These are phyloP conservation scores for Lepiota venenata DNA, from an alignment of 768 basidiomycete species.

Conservation along the genomic window DNA sequence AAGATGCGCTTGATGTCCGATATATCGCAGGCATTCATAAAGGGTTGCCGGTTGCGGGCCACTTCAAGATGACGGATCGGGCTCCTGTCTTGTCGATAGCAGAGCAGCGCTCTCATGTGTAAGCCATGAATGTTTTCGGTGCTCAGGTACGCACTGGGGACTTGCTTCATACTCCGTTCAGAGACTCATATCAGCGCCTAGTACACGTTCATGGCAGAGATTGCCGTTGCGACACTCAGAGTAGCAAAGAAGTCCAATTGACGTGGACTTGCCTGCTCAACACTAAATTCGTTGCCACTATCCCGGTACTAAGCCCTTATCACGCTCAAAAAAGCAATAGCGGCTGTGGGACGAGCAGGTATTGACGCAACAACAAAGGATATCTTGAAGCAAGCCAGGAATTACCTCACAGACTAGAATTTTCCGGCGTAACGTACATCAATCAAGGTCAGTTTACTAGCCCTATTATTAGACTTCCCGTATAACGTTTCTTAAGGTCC, in stretches of 20 bases:
- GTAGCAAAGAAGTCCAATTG: constrained; percentile 72
- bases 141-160: constrained; percentile 56
- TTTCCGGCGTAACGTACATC: constrained; percentile 83
- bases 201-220: constrained; percentile 92
- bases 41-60: constrained; percentile 67
- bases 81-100: constrained; percentile 5
- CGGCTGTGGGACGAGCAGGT: constrained; percentile 77
- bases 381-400: constrained; percentile 77
- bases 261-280: constrained; percentile 23
- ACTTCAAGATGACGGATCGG: constrained; percentile 48
- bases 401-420: constrained; percentile 75
- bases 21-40: constrained; percentile 74
- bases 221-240: constrained; percentile 61
- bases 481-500: constrained; percentile 30
- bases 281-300: constrained; percentile 57
- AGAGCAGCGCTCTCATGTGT: constrained; percentile 86
- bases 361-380: constrained; percentile 79
- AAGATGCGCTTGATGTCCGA: constrained; percentile 88
- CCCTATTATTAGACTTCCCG: neutral
- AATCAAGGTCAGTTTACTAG: constrained; percentile 52
- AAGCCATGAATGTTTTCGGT: constrained; percentile 80
- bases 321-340: constrained; percentile 76
- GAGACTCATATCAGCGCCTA: constrained; percentile 26
- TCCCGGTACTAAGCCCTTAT: constrained; percentile 79
- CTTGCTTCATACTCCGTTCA: neutral